A percentile compares a stretch with the other conserved stretches of the same genome.
Evolutionary conservation across 2,329 filamentous ascomycete genomes (phyloP).

Genomic region (Neonectria punicea): DNA sequence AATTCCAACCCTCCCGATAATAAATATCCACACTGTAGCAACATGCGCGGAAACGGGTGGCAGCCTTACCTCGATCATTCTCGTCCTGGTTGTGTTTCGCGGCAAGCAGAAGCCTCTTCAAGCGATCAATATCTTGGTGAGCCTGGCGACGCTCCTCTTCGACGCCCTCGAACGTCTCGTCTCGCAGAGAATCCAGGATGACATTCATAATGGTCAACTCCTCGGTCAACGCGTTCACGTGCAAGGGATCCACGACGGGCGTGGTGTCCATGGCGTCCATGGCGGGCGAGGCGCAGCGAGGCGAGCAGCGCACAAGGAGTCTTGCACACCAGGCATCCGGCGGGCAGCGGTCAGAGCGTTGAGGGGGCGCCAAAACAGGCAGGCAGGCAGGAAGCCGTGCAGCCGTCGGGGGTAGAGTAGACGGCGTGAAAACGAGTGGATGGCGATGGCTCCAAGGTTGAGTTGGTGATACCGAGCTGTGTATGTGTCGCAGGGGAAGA

Average conservation of each 20-base stretch:
- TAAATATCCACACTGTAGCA: neutral
- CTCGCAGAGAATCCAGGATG: constrained; percentile 55
- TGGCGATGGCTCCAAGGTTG: neutral
- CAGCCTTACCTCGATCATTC: constrained; percentile 22
- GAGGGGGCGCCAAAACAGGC: constrained; percentile 15
- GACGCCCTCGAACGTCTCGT: constrained; percentile 41
- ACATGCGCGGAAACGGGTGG: neutral
- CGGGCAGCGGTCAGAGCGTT: constrained; percentile 5
- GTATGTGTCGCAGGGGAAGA: constrained; percentile 5
- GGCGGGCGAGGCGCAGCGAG: constrained; percentile 12
- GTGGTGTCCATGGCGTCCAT: constrained; percentile 27
- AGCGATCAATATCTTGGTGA: constrained; percentile 40
- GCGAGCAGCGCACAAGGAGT: constrained; percentile 26
- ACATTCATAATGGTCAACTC: constrained; percentile 56
- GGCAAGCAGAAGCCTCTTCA: constrained; percentile 47
- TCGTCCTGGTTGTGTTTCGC: constrained; percentile 16
- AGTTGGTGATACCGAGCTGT: constrained; percentile 12
- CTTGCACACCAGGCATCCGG: constrained; percentile 27
- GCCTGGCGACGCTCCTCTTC: constrained; percentile 45
- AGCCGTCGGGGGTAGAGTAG: constrained; percentile 24
- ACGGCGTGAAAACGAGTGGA: constrained; percentile 12
- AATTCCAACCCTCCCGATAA: neutral
- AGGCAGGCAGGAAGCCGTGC: constrained; percentile 25
- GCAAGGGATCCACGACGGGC: constrained; percentile 26
- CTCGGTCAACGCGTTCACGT: constrained; percentile 47